phyloP scores from a whole-genome alignment of 257 asterid genomes.

The Nyctanthes arbortristis region DNA sequence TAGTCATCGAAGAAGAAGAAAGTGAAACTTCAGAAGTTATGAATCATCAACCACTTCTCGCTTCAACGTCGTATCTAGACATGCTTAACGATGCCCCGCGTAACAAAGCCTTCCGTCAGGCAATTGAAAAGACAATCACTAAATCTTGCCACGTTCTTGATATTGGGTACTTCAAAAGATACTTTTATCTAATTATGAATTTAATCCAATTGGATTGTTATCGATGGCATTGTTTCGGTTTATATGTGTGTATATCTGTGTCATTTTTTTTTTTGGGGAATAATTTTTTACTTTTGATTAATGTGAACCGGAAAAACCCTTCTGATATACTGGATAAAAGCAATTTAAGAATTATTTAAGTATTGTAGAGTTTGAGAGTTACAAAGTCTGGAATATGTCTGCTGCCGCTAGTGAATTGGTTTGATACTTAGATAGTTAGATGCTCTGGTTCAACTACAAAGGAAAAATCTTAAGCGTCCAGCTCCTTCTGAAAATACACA shows the following conservation, averaged over 20 bases:
- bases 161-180: slow-evolving; percentile 59
- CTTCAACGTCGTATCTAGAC: slow-evolving; percentile 80
- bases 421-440: too few species aligned
- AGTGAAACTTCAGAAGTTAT: slow-evolving; percentile 31
- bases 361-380: neutral
- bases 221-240: too few species aligned
- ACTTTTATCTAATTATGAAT: neutral
- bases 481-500: neutral
- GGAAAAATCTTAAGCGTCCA: neutral
- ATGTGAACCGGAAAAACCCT: neutral
- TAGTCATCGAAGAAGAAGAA: slow-evolving; percentile 64
- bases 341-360: neutral
- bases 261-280: too few species aligned
- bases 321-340: too few species aligned
- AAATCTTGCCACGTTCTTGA: slow-evolving; percentile 92
- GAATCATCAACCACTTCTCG: slow-evolving; percentile 54
- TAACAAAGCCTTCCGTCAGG: slow-evolving; percentile 66
- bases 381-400: neutral
- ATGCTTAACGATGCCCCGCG: slow-evolving; percentile 89
- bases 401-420: neutral
- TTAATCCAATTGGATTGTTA: neutral
- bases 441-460: neutral
- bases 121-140: slow-evolving; percentile 76
- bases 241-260: too few species aligned
- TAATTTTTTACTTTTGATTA: too few species aligned